These are phyloP conservation scores for Geranomyces michiganensis DNA, from an alignment of 192 early-diverging fungal species.

Conservation along the genomic window DNA sequence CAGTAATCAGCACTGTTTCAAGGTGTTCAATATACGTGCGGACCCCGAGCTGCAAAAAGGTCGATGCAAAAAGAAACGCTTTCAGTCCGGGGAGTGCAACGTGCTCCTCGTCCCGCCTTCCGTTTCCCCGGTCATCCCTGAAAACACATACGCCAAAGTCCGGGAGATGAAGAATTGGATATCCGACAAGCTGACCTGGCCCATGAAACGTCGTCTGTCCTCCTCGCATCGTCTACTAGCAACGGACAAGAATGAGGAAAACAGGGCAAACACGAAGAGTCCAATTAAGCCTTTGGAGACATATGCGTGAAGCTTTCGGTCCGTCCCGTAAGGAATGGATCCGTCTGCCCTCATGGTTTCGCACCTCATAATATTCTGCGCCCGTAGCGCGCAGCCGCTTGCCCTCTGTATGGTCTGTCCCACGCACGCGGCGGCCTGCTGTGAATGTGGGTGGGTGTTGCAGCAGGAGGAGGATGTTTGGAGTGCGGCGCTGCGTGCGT, in stretches of 20 bases:
- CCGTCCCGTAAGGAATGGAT: too few relatives aligned
- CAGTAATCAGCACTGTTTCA: constrained; percentile 76
- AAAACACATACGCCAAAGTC: constrained; percentile 62
- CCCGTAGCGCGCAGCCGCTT: constrained; percentile 55
- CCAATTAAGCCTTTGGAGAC: constrained; percentile 15
- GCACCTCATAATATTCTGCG: constrained; percentile 72
- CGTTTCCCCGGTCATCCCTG: too few relatives aligned
- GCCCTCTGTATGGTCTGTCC: constrained; percentile 53
- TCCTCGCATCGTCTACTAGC: constrained; percentile 72
- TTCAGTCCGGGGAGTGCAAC: too few relatives aligned
- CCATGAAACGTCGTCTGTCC: constrained; percentile 98
- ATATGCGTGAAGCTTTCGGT: not conserved
- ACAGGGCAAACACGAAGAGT: too few relatives aligned
- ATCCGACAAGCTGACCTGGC: constrained; percentile 94
- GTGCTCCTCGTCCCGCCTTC: too few relatives aligned
- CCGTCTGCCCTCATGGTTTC: too few relatives aligned
- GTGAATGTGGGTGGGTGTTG: constrained; percentile 93
- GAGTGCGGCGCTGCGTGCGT: constrained; percentile 29
- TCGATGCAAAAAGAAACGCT: constrained; percentile 1
- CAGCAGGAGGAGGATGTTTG: constrained; percentile 47
- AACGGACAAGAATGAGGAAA: not conserved
- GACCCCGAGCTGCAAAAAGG: constrained; percentile 50
- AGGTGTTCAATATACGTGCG: constrained; percentile 78
- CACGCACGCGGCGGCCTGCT: constrained; percentile 80
- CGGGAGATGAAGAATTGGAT: constrained; percentile 84